Conservation (phyloP, 768 basidiomycete genomes). For the Auricularia sp. region DNA sequence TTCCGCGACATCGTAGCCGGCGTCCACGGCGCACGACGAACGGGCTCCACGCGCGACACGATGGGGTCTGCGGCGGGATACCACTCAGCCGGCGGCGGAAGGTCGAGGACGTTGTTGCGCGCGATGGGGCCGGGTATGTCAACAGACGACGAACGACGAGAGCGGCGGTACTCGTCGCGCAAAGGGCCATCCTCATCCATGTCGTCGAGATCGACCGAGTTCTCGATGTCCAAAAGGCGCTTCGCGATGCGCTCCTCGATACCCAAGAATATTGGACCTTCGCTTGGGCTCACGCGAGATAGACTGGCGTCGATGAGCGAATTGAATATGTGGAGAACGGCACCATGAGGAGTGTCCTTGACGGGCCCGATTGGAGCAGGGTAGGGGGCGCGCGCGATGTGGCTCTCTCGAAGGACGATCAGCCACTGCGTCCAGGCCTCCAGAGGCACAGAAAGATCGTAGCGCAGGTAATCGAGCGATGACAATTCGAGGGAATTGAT, state of each 20-base stretch:
- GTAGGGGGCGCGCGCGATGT: not conserved
- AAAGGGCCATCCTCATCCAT: constrained; percentile 70
- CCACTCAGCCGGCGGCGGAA: not conserved
- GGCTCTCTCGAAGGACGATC: not conserved
- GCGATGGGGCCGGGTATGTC: not conserved
- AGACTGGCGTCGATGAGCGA: not conserved
- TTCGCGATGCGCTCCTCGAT: constrained; percentile 55
- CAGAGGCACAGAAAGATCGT: not conserved
- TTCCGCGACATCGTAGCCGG: not conserved
- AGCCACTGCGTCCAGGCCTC: not conserved
- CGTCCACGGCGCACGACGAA: not conserved
- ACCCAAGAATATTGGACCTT: constrained; percentile 63
- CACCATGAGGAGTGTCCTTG: not conserved
- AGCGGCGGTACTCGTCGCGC: constrained; percentile 70
- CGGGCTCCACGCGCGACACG: not conserved
- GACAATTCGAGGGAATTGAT: not conserved
- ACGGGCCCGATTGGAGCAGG: not conserved
- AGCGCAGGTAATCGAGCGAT: not conserved
- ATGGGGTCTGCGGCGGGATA: not conserved
- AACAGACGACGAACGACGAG: constrained; percentile 33
- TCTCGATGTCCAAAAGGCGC: constrained; percentile 34
- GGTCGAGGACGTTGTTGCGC: not conserved
- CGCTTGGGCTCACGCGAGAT: constrained; percentile 15
- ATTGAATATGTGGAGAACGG: not conserved
- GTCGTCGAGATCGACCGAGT: constrained; percentile 52